Evolutionary conservation across 805 yeast genomes (phyloP).

Genomic region (Starmerella bacillaris): DNA sequence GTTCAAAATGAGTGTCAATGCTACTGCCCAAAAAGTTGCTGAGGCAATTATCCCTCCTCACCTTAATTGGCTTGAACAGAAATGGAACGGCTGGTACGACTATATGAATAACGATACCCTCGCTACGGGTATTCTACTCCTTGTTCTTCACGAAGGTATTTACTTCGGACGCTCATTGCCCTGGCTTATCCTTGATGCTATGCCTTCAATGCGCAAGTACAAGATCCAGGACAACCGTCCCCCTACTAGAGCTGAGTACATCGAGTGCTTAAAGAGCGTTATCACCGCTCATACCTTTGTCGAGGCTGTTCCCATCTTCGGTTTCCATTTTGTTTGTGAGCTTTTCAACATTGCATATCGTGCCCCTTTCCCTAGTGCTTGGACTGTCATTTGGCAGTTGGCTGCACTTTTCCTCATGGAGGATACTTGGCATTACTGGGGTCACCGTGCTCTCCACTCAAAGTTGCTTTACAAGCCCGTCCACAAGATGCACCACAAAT

Average conservation of each 20-base stretch:
- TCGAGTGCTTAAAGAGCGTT: conserved; percentile 80
- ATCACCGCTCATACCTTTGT: conserved; percentile 74
- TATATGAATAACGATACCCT: conserved; percentile 73
- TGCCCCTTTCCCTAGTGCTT: conserved; percentile 68
- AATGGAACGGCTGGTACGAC: conserved; percentile 81
- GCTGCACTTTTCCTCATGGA: conserved; percentile 66
- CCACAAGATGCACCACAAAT: conserved; percentile 94
- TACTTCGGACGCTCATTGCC: conserved; percentile 88
- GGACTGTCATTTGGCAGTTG: conserved; percentile 46
- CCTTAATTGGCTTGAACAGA: conserved; percentile 33
- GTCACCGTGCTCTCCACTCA: conserved; percentile 76
- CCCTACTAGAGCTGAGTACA: conserved; percentile 68
- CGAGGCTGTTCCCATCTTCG: conserved; percentile 93
- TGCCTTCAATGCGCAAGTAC: conserved; percentile 69
- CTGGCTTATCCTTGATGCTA: conserved; percentile 72
- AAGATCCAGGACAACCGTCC: conserved; percentile 77
- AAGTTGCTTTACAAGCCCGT: conserved; percentile 72
- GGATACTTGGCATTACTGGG: conserved; percentile 95
- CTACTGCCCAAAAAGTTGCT: conserved; percentile 8
- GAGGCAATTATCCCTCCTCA: conserved; percentile 8
- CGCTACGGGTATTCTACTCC: conserved; percentile 80
- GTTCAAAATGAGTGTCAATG: conserved; percentile 10
- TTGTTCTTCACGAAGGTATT: conserved; percentile 66
- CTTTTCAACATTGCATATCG: conserved; percentile 55
- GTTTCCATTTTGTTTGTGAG: conserved; percentile 83